Conservation (phyloP, 331 rosid genomes). For the Spiraea crenata region DNA sequence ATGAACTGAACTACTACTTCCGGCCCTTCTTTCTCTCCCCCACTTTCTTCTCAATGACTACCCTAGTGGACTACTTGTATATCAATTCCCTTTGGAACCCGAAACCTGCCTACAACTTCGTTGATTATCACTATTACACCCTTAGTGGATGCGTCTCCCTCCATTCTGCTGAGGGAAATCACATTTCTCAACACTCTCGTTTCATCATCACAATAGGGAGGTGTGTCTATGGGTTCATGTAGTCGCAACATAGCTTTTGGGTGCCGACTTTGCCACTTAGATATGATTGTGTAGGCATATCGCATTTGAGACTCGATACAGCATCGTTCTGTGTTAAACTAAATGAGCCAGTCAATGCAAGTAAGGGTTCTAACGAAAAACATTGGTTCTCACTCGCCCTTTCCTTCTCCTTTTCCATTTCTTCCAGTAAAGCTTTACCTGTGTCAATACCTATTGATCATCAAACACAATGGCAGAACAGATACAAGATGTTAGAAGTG, state of each 20-base stretch:
- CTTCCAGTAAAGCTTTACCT: constrained; percentile 63
- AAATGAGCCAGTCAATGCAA: constrained; percentile 69
- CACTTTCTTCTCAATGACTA: background rate
- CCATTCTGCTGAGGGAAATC: constrained; percentile 13
- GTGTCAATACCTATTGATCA: constrained; percentile 72
- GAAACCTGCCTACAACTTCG: background rate
- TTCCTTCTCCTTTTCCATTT: constrained; percentile 63
- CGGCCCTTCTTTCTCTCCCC: background rate
- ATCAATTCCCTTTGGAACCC: constrained; percentile 6
- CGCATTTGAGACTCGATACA: constrained; percentile 71
- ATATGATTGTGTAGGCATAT: constrained; percentile 75
- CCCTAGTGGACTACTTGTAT: constrained; percentile 14
- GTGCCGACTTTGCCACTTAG: constrained; percentile 63
- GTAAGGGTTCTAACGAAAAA: constrained; percentile 66
- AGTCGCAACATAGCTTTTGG: constrained; percentile 65
- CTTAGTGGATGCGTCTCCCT: constrained; percentile 5
- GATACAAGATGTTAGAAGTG: background rate
- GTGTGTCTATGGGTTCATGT: constrained; percentile 30
- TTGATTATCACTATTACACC: background rate
- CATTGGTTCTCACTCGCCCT: constrained; percentile 53
- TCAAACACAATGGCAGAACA: background rate
- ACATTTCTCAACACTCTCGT: constrained; percentile 8
- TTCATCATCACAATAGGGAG: constrained; percentile 19
- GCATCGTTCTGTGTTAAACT: constrained; percentile 57
- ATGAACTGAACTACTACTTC: background rate